Base-by-base conservation (phyloP, 495 filamentous ascomycete species). In the Lophiotrema nucula region DNA sequence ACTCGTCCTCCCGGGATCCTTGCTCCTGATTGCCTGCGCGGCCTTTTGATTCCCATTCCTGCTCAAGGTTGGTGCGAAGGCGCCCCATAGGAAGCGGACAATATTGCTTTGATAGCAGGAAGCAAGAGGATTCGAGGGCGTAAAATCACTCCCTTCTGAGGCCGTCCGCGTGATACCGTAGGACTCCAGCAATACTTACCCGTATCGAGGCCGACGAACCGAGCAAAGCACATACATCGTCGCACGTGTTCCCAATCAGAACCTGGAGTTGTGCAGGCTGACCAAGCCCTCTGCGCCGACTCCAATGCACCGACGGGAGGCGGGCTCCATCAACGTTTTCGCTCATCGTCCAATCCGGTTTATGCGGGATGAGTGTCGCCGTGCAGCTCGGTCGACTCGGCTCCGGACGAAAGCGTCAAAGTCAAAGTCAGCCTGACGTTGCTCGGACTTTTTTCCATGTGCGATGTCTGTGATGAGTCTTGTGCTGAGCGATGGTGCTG, bases 161-260 rank as follows among this genome's bases (percentile, higher is more conserved):
- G 31, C 8, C 15, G 31, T 35, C 31, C 31, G 31, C 31, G 31
- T 35, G 31, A 35, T 35, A 8, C 31, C 8, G 15, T 8, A 8
- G 31, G 8, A 35, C 8, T 35, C 8, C 31, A 35, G 19, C 31
- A 35, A n/a, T 35, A 8, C 31, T 8, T 43, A 12, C 10, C 19
- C 39, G 39, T 43, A 13, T 6, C 10, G 39, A 43, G 39, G 39
- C 10, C 39, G 10, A 12, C 16, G 46, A 58, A 51, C 28, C 55
- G 55, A 58, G 38, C 55, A 44, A 58, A 10, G n/a, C n/a, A n/a
- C n/a, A 58, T 1, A 58, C 16, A 45, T 25, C 18, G 5, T 23
- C 1, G 55, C 46, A 58, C 55, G 55, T 58, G 55, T 58, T 41
- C 41, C 55, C 55, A 58, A 58, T 58, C 55, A 51, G 46, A 39